These are phyloP conservation scores for Melanogaster broomeanus DNA, from an alignment of 768 basidiomycete species.

Conservation along the genomic window DNA sequence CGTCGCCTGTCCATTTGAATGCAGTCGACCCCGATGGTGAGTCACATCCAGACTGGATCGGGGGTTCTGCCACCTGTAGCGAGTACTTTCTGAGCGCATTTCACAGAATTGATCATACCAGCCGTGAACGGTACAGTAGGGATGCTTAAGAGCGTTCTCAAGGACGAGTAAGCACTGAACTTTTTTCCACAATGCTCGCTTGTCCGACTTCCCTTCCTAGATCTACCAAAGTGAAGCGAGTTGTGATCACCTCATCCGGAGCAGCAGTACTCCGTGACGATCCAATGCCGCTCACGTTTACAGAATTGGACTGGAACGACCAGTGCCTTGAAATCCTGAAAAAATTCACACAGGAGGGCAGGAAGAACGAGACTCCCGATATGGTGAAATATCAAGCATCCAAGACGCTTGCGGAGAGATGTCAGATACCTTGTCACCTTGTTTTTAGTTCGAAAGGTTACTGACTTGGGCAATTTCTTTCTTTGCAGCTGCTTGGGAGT, in stretches of 20 bases:
- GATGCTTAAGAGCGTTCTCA: constrained; percentile 59
- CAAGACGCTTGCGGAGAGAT: constrained; percentile 66
- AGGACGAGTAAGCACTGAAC: constrained; percentile 44
- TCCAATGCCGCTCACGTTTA: constrained; percentile 33
- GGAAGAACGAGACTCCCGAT: constrained; percentile 34
- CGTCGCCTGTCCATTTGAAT: constrained; percentile 58
- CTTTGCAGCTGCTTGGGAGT: constrained; percentile 49
- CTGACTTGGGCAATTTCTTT: not conserved
- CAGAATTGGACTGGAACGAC: constrained; percentile 65
- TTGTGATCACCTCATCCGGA: constrained; percentile 68
- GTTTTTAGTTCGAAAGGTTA: not conserved
- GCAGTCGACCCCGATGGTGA: constrained; percentile 46
- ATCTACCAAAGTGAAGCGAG: constrained; percentile 55
- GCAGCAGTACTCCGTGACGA: constrained; percentile 44
- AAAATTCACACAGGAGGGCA: constrained; percentile 50
- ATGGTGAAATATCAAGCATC: constrained; percentile 54
- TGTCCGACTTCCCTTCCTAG: not conserved
- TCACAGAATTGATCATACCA: constrained; percentile 61
- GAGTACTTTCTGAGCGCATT: not conserved
- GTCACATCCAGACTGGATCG: not conserved
- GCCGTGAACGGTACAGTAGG: constrained; percentile 72
- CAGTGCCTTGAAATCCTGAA: constrained; percentile 38
- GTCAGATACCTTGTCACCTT: constrained; percentile 23
- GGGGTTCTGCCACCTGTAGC: not conserved
- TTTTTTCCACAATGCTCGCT: not conserved